These are phyloP conservation scores for Citrus cavaleriei DNA, from an alignment of 345 rosid species.

Conservation along the genomic window DNA sequence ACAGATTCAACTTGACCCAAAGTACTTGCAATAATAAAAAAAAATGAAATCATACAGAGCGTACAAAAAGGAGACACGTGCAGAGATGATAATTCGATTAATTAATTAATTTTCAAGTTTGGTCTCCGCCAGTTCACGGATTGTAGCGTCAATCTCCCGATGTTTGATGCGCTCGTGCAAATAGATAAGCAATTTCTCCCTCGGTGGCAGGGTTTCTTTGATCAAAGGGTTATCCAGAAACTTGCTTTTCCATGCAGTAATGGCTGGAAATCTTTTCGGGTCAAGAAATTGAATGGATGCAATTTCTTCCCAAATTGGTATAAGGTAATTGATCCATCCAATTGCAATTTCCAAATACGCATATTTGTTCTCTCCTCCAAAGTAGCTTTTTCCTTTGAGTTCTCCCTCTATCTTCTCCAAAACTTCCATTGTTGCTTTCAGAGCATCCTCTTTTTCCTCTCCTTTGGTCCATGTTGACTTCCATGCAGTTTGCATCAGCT, in stretches of 20 bases:
- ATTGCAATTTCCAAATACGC: constrained; percentile 31
- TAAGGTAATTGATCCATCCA: constrained; percentile 27
- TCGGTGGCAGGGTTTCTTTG: constrained; percentile 24
- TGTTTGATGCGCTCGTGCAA: background rate
- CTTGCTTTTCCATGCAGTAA: constrained; percentile 20
- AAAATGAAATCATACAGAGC: too few species aligned
- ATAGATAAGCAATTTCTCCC: constrained; percentile 19
- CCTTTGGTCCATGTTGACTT: background rate
- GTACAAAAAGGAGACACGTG: too few species aligned
- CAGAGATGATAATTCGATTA: too few species aligned
- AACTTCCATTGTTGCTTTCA: constrained; percentile 7
- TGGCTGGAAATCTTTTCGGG: constrained; percentile 21
- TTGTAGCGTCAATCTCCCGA: too few species aligned
- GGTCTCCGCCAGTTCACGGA: too few species aligned
- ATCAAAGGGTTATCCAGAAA: constrained; percentile 22
- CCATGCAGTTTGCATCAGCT: too few species aligned
- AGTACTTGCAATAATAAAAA: too few species aligned
- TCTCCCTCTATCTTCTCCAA: constrained; percentile 26
- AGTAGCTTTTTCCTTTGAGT: constrained; percentile 22
- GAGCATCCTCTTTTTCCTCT: constrained; percentile 19
- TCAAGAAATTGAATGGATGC: constrained; percentile 16
- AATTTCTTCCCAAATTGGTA: constrained; percentile 34
- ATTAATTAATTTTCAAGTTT: too few species aligned
- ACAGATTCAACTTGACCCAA: too few species aligned
- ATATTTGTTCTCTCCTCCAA: constrained; percentile 27